phyloP scores from a whole-genome alignment of 1,284 basidiomycete genomes.

The Cutaneotrichosporon sp. region DNA sequence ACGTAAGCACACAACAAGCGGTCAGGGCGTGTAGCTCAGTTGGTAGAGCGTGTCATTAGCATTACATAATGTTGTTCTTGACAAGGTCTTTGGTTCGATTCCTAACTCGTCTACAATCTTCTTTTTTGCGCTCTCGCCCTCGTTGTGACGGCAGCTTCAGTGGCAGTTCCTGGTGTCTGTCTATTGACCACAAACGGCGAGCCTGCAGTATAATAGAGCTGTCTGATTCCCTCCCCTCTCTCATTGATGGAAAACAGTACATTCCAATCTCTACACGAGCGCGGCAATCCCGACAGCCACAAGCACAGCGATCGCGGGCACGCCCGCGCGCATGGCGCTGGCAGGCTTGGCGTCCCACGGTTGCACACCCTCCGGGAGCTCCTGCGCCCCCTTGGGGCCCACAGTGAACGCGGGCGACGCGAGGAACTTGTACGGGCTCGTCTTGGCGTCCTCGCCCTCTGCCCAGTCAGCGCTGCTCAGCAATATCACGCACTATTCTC shows the following conservation, averaged over 20 bases:
- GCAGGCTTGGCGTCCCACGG: conserved; percentile 4
- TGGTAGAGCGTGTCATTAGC: conserved; percentile 2
- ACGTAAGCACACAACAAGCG: no score
- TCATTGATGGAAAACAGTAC: not conserved
- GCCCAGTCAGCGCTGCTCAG: not conserved
- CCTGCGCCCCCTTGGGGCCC: not conserved
- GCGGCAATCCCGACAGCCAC: conserved; percentile 1
- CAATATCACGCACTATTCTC: not conserved
- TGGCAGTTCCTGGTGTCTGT: no score
- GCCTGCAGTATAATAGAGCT: no score
- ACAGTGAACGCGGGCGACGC: not conserved
- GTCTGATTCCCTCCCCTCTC: no score
- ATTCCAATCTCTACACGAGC: not conserved
- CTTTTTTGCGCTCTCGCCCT: not conserved
- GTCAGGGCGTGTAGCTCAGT: conserved; percentile 1
- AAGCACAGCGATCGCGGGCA: not conserved
- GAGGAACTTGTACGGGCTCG: conserved; percentile 6
- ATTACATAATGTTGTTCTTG: not conserved
- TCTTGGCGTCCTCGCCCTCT: conserved; percentile 5
- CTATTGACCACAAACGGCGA: no score
- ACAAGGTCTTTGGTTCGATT: conserved; percentile 2
- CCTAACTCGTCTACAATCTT: not conserved
- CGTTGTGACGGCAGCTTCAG: not conserved
- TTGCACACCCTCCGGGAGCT: conserved; percentile 7
- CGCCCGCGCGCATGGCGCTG: not conserved